phyloP scores from a whole-genome alignment of 148 eudicot genomes.

The Rhododendron ferrugineum region DNA sequence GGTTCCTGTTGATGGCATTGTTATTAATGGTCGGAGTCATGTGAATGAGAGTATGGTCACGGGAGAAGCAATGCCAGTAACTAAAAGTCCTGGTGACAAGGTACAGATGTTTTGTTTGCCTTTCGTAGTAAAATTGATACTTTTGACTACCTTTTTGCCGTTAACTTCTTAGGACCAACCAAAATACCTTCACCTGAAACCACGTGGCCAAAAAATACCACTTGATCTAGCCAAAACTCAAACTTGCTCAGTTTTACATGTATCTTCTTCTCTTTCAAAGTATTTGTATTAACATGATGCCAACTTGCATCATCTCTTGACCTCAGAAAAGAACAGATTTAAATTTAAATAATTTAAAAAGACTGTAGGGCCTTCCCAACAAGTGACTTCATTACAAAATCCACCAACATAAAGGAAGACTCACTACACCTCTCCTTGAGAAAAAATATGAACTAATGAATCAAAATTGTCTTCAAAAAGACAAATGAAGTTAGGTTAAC shows the following conservation, averaged over 20 bases:
- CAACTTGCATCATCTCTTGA: not conserved
- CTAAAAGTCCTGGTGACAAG: slow-evolving; percentile 87
- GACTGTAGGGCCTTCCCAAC: not conserved
- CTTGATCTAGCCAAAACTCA: not conserved
- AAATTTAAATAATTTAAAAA: not conserved
- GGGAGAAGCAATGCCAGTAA: slow-evolving; percentile 87
- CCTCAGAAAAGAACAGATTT: not conserved
- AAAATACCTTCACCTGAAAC: not conserved
- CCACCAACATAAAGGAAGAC: not conserved
- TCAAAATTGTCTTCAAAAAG: not conserved
- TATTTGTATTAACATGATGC: not conserved
- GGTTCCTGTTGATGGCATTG: slow-evolving; percentile 89
- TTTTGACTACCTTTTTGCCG: not conserved
- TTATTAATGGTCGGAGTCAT: slow-evolving; percentile 79
- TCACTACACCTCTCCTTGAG: not conserved
- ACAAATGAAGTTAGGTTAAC: not conserved
- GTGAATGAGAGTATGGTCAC: slow-evolving; percentile 99
- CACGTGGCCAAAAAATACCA: not conserved
- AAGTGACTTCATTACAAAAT: not conserved
- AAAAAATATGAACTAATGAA: not conserved
- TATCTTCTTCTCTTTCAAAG: not conserved
- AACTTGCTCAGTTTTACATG: not conserved
- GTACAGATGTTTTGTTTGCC: slow-evolving; percentile 27
- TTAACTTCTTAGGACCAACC: not conserved
- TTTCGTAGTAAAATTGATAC: not conserved